phyloP scores from a whole-genome alignment of 495 filamentous ascomycete genomes.

The Pyronema domesticum region DNA sequence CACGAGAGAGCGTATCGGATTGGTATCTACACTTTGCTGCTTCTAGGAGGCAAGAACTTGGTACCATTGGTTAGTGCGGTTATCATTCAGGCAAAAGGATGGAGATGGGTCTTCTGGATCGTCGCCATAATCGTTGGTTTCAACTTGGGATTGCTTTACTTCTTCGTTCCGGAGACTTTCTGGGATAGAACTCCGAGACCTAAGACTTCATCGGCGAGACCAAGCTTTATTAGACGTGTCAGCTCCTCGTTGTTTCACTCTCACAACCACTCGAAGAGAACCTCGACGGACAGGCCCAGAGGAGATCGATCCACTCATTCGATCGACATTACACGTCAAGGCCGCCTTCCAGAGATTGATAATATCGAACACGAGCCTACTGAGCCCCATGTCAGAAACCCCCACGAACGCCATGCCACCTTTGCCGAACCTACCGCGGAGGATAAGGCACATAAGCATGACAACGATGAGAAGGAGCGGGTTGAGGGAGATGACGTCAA shows the following conservation, averaged over 20 bases:
- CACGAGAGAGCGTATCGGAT: constrained; percentile 89
- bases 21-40: constrained; percentile 82
- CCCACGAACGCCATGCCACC: background rate
- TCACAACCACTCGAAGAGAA: constrained; percentile 19
- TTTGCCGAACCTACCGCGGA: background rate
- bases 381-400: constrained; percentile 1
- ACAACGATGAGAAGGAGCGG: constrained; percentile 7
- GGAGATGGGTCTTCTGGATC: constrained; percentile 93
- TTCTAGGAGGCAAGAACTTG: constrained; percentile 85
- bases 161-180: constrained; percentile 92
- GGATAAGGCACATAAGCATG: constrained; percentile 11
- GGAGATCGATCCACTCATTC: constrained; percentile 3
- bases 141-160: constrained; percentile 55
- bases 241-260: constrained; percentile 10
- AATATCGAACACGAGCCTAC: no score
- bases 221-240: constrained; percentile 27
- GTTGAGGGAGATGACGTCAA: background rate
- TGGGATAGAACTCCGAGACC: constrained; percentile 76
- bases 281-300: constrained; percentile 10
- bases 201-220: constrained; percentile 30
- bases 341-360: background rate
- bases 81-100: constrained; percentile 57
- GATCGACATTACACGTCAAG: background rate
- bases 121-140: constrained; percentile 70
- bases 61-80: constrained; percentile 75